Evolutionary conservation across 2,329 filamentous ascomycete species (phyloP).

Genomic region (Cladosporium sphaerospermum): DNA sequence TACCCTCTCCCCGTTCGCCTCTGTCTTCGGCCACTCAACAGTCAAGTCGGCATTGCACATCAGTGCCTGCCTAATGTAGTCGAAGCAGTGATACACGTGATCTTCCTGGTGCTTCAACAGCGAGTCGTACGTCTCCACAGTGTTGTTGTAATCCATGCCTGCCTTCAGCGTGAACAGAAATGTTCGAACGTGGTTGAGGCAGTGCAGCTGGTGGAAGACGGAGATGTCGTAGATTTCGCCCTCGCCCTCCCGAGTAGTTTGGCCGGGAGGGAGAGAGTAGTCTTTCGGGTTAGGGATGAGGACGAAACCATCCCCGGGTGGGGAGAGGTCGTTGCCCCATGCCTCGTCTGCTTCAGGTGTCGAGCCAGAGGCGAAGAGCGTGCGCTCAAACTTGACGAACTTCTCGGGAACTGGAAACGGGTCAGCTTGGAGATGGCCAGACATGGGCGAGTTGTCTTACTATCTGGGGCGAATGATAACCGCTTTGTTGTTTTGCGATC

Average conservation of each 20-base stretch:
- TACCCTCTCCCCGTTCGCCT: conserved; percentile 25
- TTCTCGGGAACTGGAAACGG: conserved; percentile 15
- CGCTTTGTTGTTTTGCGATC: background rate
- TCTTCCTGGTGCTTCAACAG: conserved; percentile 21
- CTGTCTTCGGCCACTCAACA: conserved; percentile 27
- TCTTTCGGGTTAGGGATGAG: conserved; percentile 20
- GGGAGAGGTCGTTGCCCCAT: conserved; percentile 23
- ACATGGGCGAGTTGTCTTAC: background rate
- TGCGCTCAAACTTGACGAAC: conserved; percentile 20
- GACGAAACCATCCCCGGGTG: conserved; percentile 31
- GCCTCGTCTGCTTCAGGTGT: conserved; percentile 22
- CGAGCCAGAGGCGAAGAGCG: conserved; percentile 21
- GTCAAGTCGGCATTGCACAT: conserved; percentile 26
- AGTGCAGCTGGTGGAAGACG: conserved; percentile 33
- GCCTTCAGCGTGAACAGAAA: conserved; percentile 24
- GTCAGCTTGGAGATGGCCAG: background rate
- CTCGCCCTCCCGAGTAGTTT: conserved; percentile 18
- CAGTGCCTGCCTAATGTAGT: conserved; percentile 25
- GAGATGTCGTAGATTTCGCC: conserved; percentile 29
- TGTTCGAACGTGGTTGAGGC: conserved; percentile 27
- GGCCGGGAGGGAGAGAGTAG: conserved; percentile 25
- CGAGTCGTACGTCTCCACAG: conserved; percentile 16
- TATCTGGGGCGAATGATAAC: conserved; percentile 2
- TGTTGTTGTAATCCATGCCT: conserved; percentile 16
- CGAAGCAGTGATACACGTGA: conserved; percentile 26